These are phyloP conservation scores for Starmerella lactis-condensi DNA, from an alignment of 805 yeast genomes.

Conservation along the genomic window DNA sequence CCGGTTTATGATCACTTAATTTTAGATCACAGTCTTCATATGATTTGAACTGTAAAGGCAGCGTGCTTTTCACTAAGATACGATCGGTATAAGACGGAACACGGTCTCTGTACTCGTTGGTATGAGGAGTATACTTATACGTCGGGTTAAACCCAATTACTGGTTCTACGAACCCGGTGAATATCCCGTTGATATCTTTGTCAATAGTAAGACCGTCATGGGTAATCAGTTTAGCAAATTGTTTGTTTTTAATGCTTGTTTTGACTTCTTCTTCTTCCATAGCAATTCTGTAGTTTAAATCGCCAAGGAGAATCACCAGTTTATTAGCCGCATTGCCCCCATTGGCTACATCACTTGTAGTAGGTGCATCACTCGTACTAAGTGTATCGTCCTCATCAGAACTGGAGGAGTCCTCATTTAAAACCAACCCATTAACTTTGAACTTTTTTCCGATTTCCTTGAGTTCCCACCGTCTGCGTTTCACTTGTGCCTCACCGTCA, in stretches of 20 bases:
- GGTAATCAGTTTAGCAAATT: conserved; percentile 24
- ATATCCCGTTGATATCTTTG: conserved; percentile 22
- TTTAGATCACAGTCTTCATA: conserved; percentile 19
- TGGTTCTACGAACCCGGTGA: conserved; percentile 33
- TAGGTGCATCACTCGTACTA: background rate
- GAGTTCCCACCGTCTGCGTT: conserved; percentile 30
- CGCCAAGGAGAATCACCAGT: conserved; percentile 31
- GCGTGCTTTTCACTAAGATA: conserved; percentile 26
- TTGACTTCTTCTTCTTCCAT: conserved; percentile 20
- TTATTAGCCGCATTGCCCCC: no score
- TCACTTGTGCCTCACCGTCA: conserved; percentile 23
- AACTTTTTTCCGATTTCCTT: conserved; percentile 24
- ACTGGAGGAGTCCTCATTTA: background rate
- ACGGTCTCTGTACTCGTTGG: conserved; percentile 20
- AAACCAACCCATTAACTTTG: conserved; percentile 16
- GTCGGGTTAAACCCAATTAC: conserved; percentile 35
- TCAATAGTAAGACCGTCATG: conserved; percentile 30
- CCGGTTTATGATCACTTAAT: conserved; percentile 42
- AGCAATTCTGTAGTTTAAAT: conserved; percentile 39
- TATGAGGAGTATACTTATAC: conserved; percentile 27
- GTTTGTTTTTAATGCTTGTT: conserved; percentile 19
- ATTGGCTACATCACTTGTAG: background rate
- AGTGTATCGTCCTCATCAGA: background rate
- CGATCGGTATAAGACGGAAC: conserved; percentile 46
- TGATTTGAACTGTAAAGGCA: conserved; percentile 8